Evolutionary conservation across 1,284 basidiomycete genomes (phyloP).

Genomic region (Marasmius tenuissimus): DNA sequence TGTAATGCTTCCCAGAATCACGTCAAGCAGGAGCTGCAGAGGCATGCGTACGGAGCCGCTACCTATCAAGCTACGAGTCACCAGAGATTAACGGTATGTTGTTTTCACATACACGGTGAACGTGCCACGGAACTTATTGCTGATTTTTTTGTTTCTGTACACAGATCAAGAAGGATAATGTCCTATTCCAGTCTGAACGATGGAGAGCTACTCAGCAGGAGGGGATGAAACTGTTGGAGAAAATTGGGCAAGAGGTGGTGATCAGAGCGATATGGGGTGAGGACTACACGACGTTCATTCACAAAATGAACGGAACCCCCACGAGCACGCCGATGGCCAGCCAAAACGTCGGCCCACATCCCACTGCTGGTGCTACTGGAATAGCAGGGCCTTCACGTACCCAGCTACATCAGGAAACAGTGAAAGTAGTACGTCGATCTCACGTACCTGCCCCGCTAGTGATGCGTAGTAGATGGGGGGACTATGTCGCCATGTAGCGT

Average conservation of each 20-base stretch:
- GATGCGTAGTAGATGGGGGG: no score
- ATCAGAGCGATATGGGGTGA: neutral
- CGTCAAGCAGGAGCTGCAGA: neutral
- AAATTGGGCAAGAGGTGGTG: neutral
- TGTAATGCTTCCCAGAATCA: neutral
- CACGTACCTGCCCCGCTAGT: no score
- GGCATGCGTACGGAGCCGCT: neutral
- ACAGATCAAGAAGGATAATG: neutral
- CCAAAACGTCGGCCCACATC: no score
- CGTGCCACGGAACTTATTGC: no score
- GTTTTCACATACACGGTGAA: no score
- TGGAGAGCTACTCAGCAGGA: neutral
- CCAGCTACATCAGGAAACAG: no score
- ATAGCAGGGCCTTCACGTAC: neutral
- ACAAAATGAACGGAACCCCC: neutral
- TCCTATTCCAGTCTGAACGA: neutral
- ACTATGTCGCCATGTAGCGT: no score
- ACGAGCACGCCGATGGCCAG: neutral
- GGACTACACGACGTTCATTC: neutral
- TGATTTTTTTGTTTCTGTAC: no score
- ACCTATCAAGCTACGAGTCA: neutral
- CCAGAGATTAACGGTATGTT: no score
- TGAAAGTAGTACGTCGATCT: no score
- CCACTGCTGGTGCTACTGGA: no score
- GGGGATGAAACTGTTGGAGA: neutral